Percentiles rank a stretch among this genome's conserved stretches.
Evolutionary conservation across 768 basidiomycete genomes (phyloP).

Genomic region (Hirschioporus abietinus): DNA sequence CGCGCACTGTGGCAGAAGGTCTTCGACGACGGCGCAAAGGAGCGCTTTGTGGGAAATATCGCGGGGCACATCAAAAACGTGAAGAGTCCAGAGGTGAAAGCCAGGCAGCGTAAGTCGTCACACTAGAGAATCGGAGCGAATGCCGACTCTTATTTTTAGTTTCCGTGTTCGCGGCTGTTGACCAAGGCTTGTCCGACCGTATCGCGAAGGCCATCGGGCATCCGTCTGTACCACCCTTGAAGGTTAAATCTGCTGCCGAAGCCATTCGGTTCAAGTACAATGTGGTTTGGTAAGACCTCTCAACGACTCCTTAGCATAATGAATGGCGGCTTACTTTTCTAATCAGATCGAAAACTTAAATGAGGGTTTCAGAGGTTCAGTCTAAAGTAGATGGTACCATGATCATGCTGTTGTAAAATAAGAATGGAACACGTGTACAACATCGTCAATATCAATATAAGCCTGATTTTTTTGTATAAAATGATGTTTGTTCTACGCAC

Average conservation of each 20-base stretch:
- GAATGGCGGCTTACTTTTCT: background rate
- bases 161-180: conserved; percentile 74
- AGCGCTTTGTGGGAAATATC: conserved; percentile 63
- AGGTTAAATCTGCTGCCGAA: conserved; percentile 54
- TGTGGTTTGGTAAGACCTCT: background rate
- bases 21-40: conserved; percentile 54
- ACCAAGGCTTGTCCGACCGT: conserved; percentile 67
- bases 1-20: conserved; percentile 64
- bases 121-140: background rate
- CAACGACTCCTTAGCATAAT: background rate
- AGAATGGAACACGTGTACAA: background rate
- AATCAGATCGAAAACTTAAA: background rate
- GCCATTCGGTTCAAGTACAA: conserved; percentile 42
- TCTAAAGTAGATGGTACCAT: background rate
- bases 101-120: conserved; percentile 54
- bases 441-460: background rate
- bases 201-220: conserved; percentile 72
- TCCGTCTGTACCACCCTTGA: conserved; percentile 51
- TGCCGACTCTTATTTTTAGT: conserved; percentile 33
- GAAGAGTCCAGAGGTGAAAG: conserved; percentile 56
- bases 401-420: background rate
- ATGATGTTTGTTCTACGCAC: no score
- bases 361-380: background rate
- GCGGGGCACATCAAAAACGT: conserved; percentile 55
- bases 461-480: no score